These are phyloP conservation scores for Hirschfeldia incana DNA, from an alignment of 345 rosid species.

Conservation along the genomic window DNA sequence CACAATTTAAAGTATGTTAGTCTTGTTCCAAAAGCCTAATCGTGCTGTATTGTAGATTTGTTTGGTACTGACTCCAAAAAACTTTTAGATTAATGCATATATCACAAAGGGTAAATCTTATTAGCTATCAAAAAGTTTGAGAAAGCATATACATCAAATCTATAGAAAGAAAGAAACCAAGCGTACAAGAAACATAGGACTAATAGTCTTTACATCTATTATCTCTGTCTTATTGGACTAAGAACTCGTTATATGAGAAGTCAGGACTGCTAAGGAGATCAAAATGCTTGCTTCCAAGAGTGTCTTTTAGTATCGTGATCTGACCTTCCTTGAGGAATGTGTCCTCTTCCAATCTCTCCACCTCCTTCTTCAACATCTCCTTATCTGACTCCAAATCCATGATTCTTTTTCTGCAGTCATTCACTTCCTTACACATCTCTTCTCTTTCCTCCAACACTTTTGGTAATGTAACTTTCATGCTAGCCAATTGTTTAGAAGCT, in stretches of 20 bases:
- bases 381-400: constrained; percentile 76
- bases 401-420: constrained; percentile 63
- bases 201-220: neutral
- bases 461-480: constrained; percentile 58
- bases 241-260: constrained; percentile 39
- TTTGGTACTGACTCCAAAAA: neutral
- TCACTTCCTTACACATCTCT: constrained; percentile 72
- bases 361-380: constrained; percentile 64
- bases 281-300: constrained; percentile 54
- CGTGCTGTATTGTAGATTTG: neutral
- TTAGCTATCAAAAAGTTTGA: neutral
- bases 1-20: neutral
- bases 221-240: constrained; percentile 24
- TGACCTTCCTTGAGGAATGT: constrained; percentile 84
- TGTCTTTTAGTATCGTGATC: constrained; percentile 80
- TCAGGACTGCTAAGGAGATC: constrained; percentile 65
- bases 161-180: neutral
- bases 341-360: constrained; percentile 81
- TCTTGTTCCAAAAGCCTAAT: neutral
- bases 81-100: neutral
- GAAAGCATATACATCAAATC: neutral
- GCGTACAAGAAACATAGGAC: neutral
- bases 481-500: constrained; percentile 51
- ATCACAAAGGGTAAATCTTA: constrained; percentile 13
- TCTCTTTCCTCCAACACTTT: constrained; percentile 85